phyloP scores from a whole-genome alignment of 2,329 filamentous ascomycete species.

The Talaromyces sp. region DNA sequence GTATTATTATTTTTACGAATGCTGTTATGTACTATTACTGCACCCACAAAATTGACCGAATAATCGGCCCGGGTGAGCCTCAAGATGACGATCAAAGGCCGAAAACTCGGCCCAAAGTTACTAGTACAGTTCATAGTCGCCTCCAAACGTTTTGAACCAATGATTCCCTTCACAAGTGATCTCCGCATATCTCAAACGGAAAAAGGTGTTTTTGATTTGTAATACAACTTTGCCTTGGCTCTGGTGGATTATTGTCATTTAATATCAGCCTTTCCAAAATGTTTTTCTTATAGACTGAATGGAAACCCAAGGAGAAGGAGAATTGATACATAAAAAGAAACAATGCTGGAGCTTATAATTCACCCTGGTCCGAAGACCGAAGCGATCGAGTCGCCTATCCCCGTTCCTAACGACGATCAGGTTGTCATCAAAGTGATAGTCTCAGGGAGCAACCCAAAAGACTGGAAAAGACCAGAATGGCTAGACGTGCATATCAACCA shows the following conservation, averaged over 20 bases:
- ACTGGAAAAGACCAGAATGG: conserved; percentile 17
- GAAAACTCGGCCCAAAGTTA: not conserved
- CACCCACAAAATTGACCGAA: not conserved
- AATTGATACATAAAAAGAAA: not conserved
- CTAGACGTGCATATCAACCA: conserved; percentile 29
- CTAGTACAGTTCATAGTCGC: not conserved
- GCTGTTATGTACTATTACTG: not conserved
- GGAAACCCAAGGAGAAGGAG: not conserved
- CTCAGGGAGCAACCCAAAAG: conserved; percentile 10
- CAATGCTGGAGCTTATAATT: conserved; percentile 4
- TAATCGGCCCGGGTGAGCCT: not conserved
- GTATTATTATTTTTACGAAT: not conserved
- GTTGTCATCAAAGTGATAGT: conserved; percentile 21
- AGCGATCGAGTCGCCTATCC: conserved; percentile 39
- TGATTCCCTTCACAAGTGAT: not conserved
- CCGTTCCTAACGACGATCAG: conserved; percentile 30
- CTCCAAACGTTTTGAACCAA: too few relatives aligned
- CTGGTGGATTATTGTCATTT: not conserved
- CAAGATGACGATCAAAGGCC: not conserved
- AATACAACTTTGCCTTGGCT: not conserved
- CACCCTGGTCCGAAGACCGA: conserved; percentile 4
- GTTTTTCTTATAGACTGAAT: not conserved
- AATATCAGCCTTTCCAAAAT: not conserved
- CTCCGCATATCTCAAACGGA: not conserved
- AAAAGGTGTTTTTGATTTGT: not conserved